Evolutionary conservation across 805 yeast species (phyloP).

Genomic region (Millerozyma miso): DNA sequence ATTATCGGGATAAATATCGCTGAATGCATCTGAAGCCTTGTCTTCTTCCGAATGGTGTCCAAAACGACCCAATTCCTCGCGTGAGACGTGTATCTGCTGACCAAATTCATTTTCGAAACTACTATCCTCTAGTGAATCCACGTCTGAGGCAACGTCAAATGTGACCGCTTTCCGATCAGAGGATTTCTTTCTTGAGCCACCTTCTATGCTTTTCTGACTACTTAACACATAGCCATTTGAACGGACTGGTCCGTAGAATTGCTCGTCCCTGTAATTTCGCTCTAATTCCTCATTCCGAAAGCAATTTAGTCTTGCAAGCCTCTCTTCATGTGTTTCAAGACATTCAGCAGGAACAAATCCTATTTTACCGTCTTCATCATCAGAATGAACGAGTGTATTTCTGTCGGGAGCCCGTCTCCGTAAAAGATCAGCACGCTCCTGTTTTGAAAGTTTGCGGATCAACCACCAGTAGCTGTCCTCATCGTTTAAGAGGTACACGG

Average conservation of each 20-base stretch:
- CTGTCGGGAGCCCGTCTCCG: slow-evolving; percentile 10
- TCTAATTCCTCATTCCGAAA: slow-evolving; percentile 81
- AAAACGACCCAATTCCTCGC: slow-evolving; percentile 12
- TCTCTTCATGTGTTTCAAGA: slow-evolving; percentile 84
- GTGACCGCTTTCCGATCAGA: not conserved
- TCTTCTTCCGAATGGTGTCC: slow-evolving; percentile 22
- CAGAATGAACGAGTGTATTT: slow-evolving; percentile 8
- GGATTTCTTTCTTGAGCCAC: not conserved
- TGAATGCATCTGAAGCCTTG: slow-evolving; percentile 36
- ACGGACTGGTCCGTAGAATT: not conserved
- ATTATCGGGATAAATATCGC: slow-evolving; percentile 36
- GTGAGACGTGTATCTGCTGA: slow-evolving; percentile 17
- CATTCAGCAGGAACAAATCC: slow-evolving; percentile 98
- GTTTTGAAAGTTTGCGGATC: slow-evolving; percentile 45
- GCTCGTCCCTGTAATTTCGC: slow-evolving; percentile 15
- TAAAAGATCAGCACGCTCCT: slow-evolving; percentile 17
- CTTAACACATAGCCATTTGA: not conserved
- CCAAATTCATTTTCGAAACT: slow-evolving; percentile 11
- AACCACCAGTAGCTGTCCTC: slow-evolving; percentile 97
- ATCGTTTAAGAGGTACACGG: slow-evolving; percentile 79
- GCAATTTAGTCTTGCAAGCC: slow-evolving; percentile 87
- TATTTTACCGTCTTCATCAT: slow-evolving; percentile 59
- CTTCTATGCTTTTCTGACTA: not conserved
- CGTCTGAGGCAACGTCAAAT: not conserved
- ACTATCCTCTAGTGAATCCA: not conserved